These are phyloP conservation scores for Nephromyces sp. DNA, from an alignment of 169 alveolate species.

Conservation along the genomic window DNA sequence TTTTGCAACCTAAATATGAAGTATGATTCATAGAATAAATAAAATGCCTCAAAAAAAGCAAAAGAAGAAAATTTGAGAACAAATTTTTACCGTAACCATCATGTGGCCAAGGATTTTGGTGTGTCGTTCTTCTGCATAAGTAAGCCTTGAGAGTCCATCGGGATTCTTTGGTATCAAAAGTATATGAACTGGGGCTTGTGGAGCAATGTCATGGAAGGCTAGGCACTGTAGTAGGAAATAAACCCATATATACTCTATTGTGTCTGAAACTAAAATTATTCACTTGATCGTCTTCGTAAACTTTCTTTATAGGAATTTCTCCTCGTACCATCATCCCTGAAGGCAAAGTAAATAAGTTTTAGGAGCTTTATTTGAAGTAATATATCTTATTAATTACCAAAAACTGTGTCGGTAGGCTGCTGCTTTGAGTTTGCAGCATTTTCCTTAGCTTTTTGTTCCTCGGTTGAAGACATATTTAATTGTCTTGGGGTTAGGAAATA, in stretches of 20 bases:
- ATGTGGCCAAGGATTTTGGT: slow-evolving; percentile 74
- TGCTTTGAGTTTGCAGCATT: too few species aligned
- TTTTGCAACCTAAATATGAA: slow-evolving; percentile 52
- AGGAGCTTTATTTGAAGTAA: too few species aligned
- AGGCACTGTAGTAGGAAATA: slow-evolving; percentile 19
- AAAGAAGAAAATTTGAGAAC: neutral
- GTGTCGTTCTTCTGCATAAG: slow-evolving; percentile 68
- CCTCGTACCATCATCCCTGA: slow-evolving; percentile 52
- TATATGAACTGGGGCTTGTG: slow-evolving; percentile 83
- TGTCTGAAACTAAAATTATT: neutral
- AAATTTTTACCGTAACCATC: slow-evolving; percentile 55
- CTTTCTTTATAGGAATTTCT: slow-evolving; percentile 50
- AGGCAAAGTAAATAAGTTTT: too few species aligned
- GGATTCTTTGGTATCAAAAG: slow-evolving; percentile 78
- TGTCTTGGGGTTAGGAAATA: too few species aligned
- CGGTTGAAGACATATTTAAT: too few species aligned
- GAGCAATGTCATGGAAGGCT: slow-evolving; percentile 81
- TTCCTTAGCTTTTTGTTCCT: too few species aligned
- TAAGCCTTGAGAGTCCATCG: slow-evolving; percentile 69
- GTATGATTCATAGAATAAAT: neutral
- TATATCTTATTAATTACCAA: too few species aligned
- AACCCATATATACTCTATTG: neutral
- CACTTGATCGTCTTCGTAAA: slow-evolving; percentile 68
- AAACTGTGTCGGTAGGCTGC: too few species aligned
- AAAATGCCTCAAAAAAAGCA: neutral